Percentiles rank a stretch among this genome's conserved stretches.
Evolutionary conservation across 2,329 filamentous ascomycete genomes (phyloP).

Genomic region (Simplicillium aogashimaense): DNA sequence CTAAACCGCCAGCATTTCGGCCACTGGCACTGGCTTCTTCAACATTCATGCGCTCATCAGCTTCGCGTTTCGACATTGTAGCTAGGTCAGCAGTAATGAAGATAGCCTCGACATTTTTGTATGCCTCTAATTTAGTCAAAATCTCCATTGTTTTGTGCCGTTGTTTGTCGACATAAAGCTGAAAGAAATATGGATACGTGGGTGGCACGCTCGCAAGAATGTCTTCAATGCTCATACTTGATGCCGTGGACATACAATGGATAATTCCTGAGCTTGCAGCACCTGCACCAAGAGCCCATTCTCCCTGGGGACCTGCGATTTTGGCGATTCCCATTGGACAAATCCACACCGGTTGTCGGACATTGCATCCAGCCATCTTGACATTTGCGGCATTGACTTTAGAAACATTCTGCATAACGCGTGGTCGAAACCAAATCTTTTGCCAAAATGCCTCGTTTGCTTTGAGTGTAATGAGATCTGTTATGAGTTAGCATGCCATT

Average conservation of each 20-base stretch:
- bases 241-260: conserved; percentile 52
- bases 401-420: conserved; percentile 48
- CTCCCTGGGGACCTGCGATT: conserved; percentile 54
- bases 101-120: conserved; percentile 36
- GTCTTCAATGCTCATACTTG: conserved; percentile 46
- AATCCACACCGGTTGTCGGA: conserved; percentile 50
- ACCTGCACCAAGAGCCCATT: conserved; percentile 45
- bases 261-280: conserved; percentile 41
- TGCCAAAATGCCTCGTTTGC: no score
- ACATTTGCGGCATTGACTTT: conserved; percentile 34
- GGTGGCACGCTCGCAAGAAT: conserved; percentile 25
- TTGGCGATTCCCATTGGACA: conserved; percentile 55
- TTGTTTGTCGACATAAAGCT: conserved; percentile 52
- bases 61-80: conserved; percentile 44
- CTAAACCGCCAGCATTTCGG: conserved; percentile 5
- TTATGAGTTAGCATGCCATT: conserved; percentile 45
- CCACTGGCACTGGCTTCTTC: conserved; percentile 16
- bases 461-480: conserved; percentile 15
- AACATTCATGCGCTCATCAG: conserved; percentile 33
- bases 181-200: conserved; percentile 35
- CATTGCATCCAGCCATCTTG: conserved; percentile 41
- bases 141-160: conserved; percentile 39
- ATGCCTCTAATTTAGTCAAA: conserved; percentile 31
- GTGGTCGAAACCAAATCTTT: conserved; percentile 36
- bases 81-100: conserved; percentile 51